These are phyloP conservation scores for Hibiscus mutabilis DNA, from an alignment of 345 rosid species.

Conservation along the genomic window DNA sequence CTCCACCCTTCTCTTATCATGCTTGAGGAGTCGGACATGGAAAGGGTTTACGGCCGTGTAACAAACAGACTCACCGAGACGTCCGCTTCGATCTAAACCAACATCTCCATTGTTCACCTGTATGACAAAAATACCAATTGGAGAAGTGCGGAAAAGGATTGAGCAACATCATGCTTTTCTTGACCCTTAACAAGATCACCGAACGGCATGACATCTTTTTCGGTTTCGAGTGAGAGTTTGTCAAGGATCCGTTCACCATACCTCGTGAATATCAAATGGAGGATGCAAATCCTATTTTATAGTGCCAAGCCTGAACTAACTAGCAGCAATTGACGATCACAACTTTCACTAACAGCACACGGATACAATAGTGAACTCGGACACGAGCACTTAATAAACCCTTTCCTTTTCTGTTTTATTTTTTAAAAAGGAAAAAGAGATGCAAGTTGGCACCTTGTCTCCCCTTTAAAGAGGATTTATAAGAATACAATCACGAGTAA, in stretches of 20 bases:
- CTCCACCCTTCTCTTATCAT: conserved; percentile 21
- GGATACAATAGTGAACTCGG: background rate
- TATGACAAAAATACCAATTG: conserved; percentile 60
- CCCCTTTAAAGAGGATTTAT: background rate
- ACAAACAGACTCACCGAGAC: conserved; percentile 37
- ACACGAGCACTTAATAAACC: too few relatives aligned
- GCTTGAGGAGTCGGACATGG: conserved; percentile 42
- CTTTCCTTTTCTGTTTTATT: background rate
- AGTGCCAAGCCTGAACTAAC: background rate
- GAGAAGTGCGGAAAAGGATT: conserved; percentile 91
- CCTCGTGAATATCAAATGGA: conserved; percentile 86
- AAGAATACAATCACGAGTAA: background rate
- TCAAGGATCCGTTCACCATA: conserved; percentile 62
- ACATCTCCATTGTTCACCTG: conserved; percentile 95
- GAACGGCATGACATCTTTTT: conserved; percentile 36
- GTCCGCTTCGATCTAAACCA: conserved; percentile 49
- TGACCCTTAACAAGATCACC: conserved; percentile 63
- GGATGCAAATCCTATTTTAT: conserved; percentile 57
- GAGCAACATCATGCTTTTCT: conserved; percentile 82
- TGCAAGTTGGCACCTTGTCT: background rate
- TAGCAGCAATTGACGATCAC: background rate
- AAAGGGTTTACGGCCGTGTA: conserved; percentile 75
- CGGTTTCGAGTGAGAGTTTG: conserved; percentile 46
- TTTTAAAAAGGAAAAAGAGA: background rate
- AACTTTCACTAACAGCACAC: background rate